Evolutionary conservation across 2,329 filamentous ascomycete species (phyloP).

Genomic region (Colletotrichum brevisporum): DNA sequence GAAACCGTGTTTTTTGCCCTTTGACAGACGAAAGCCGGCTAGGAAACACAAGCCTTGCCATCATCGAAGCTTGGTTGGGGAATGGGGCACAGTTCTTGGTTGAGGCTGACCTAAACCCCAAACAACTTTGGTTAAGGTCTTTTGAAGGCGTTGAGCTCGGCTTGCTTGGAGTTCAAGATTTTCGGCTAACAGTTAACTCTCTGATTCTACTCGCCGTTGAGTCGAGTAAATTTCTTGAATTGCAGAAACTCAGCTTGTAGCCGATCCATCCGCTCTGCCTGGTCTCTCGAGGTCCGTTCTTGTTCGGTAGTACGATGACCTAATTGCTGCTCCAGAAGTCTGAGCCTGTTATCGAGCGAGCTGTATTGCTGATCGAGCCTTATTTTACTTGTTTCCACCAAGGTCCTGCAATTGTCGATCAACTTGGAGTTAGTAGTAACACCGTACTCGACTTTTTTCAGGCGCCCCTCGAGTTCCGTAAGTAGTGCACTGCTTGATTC

Average conservation of each 20-base stretch:
- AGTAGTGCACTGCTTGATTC: neutral
- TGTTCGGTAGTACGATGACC: slow-evolving; percentile 5
- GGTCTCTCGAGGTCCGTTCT: neutral
- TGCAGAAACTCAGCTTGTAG: slow-evolving; percentile 18
- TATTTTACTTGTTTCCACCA: slow-evolving; percentile 28
- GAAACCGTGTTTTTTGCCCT: too few relatives aligned
- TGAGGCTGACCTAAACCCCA: neutral
- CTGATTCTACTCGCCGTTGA: neutral
- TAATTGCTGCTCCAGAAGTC: slow-evolving; percentile 9
- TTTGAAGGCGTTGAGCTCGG: neutral
- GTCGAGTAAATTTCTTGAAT: neutral
- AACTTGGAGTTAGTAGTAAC: slow-evolving; percentile 1
- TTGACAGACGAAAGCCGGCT: too few relatives aligned
- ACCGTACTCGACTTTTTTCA: slow-evolving; percentile 19
- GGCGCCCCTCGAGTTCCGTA: neutral
- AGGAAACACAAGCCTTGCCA: too few relatives aligned
- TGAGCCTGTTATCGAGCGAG: slow-evolving; percentile 9
- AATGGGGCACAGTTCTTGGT: too few relatives aligned
- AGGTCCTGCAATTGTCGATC: slow-evolving; percentile 26
- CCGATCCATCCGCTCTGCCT: slow-evolving; percentile 18
- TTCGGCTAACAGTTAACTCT: neutral
- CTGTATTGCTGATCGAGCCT: slow-evolving; percentile 17
- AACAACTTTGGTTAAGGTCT: neutral
- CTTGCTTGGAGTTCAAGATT: neutral
- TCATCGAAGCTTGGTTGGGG: too few relatives aligned